These are phyloP conservation scores for Solanum chaucha DNA, from an alignment of 257 asterid genomes.

Conservation along the genomic window DNA sequence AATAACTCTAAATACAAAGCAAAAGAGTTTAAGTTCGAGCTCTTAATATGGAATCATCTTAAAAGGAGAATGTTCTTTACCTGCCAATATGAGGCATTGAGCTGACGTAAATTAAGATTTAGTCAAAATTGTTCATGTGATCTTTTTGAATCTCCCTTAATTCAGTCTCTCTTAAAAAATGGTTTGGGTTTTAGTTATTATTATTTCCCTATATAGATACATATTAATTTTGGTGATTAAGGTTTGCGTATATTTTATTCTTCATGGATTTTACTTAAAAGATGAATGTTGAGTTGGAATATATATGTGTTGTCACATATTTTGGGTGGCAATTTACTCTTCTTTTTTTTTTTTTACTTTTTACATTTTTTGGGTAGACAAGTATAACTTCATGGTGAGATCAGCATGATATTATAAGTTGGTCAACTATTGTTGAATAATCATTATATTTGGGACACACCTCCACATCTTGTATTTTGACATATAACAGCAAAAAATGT, in stretches of 20 bases:
- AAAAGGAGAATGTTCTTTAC: not conserved
- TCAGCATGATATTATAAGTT: not conserved
- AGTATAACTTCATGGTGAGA: not conserved
- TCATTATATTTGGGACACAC: not conserved
- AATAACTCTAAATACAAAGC: not conserved
- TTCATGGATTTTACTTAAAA: rapidly evolving
- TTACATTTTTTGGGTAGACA: not conserved
- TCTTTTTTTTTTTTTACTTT: not conserved
- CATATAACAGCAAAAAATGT: not conserved
- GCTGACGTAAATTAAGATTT: not conserved
- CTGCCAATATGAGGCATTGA: not conserved
- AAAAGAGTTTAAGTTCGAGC: not conserved
- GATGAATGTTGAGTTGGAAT: not conserved
- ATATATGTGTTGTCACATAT: not conserved
- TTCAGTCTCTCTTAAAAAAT: not conserved
- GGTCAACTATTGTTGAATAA: not conserved
- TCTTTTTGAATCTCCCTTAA: not conserved
- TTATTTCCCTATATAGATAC: not conserved
- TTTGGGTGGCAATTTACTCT: not conserved
- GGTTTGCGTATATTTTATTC: rapidly evolving
- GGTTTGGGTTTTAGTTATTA: not conserved
- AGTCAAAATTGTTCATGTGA: not conserved
- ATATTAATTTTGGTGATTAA: not conserved
- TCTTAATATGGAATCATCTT: not conserved
- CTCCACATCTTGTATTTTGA: not conserved